phyloP scores from a whole-genome alignment of 2,329 filamentous ascomycete species.

The Beauveria varroae region DNA sequence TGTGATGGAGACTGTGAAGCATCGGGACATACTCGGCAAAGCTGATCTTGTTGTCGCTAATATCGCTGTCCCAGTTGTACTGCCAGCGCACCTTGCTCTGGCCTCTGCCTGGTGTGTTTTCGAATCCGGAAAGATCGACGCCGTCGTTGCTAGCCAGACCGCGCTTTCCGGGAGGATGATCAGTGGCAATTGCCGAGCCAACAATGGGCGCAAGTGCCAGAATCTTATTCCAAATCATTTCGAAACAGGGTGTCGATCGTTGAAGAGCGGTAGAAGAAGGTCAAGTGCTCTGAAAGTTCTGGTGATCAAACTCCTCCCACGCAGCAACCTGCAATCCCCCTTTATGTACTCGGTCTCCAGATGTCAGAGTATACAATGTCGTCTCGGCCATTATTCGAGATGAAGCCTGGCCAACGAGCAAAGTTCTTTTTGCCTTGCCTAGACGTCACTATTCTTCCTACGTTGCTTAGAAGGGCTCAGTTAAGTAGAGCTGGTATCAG shows the following conservation, averaged over 20 bases:
- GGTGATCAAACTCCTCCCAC: background rate
- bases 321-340: too few species aligned
- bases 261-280: background rate
- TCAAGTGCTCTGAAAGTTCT: background rate
- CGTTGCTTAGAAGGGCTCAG: too few species aligned
- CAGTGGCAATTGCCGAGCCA: background rate
- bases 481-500: too few species aligned
- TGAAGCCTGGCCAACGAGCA: too few species aligned
- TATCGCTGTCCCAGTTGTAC: conserved; percentile 20
- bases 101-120: conserved; percentile 2
- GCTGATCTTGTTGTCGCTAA: conserved; percentile 14
- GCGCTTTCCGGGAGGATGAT: conserved; percentile 12
- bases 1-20: conserved; percentile 10
- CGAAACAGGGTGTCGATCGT: background rate
- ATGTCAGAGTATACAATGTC: background rate
- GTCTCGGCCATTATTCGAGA: too few species aligned
- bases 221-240: background rate
- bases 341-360: too few species aligned
- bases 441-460: too few species aligned
- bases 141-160: conserved; percentile 17
- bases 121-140: conserved; percentile 15
- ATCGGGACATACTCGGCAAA: conserved; percentile 18
- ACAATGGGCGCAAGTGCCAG: background rate
- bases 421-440: too few species aligned
- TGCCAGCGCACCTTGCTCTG: conserved; percentile 18